Percentiles rank a stretch among this genome's conserved stretches.
phyloP scores from a whole-genome alignment of 768 basidiomycete species.

The Tulasnella sp. region DNA sequence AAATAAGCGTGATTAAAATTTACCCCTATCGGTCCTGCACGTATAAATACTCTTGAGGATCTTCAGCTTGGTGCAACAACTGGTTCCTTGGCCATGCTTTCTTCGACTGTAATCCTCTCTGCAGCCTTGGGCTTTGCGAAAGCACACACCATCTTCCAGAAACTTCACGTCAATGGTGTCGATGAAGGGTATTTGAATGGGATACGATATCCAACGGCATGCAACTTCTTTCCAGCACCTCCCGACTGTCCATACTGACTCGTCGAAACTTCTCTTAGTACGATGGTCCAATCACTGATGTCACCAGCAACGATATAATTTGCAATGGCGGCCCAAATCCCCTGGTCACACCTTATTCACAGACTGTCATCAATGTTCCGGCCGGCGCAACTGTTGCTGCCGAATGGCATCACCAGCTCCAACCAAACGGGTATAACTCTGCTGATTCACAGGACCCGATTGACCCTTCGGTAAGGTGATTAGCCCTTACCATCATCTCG shows the following conservation, averaged over 20 bases:
- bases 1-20: too few relatives aligned
- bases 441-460: slow-evolving; percentile 40
- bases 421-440: slow-evolving; percentile 32
- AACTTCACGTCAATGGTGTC: slow-evolving; percentile 5
- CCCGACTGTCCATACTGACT: not conserved
- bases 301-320: slow-evolving; percentile 44
- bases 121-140: not conserved
- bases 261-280: slow-evolving; percentile 18
- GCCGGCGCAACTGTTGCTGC: slow-evolving; percentile 45
- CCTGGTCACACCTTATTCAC: slow-evolving; percentile 26
- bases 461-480: slow-evolving; percentile 19
- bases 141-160: slow-evolving; percentile 43
- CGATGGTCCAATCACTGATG: slow-evolving; percentile 42
- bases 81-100: not conserved
- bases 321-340: slow-evolving; percentile 54
- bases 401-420: slow-evolving; percentile 43
- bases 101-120: not conserved
- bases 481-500: too few relatives aligned
- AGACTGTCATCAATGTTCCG: slow-evolving; percentile 36
- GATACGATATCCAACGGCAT: slow-evolving; percentile 9
- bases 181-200: slow-evolving; percentile 14
- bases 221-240: not conserved
- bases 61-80: too few relatives aligned
- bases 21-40: too few relatives aligned
- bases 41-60: too few relatives aligned